Conservation (phyloP, 2,329 filamentous ascomycete species). For the Aspergillus piperis region DNA sequence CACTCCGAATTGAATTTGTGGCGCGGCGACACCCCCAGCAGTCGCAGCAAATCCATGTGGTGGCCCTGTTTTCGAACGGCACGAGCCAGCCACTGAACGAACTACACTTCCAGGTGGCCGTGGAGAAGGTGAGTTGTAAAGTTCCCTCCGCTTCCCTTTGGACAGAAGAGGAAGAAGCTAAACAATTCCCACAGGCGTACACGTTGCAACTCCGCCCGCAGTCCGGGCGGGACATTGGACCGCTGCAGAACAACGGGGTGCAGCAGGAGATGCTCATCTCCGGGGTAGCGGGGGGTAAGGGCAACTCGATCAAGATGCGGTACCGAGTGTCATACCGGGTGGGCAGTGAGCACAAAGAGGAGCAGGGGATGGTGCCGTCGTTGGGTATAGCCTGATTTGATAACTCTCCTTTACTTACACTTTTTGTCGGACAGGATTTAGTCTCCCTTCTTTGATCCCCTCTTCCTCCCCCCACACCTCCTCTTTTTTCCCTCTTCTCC, state of each 20-base stretch:
- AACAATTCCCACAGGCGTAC: constrained; percentile 61
- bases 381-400: constrained; percentile 66
- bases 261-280: constrained; percentile 79
- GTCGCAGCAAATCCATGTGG: constrained; percentile 64
- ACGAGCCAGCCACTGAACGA: constrained; percentile 70
- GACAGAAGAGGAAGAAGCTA: background rate
- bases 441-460: background rate
- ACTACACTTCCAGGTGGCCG: constrained; percentile 87
- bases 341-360: constrained; percentile 63
- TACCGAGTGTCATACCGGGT: constrained; percentile 84
- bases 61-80: constrained; percentile 82
- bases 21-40: constrained; percentile 60
- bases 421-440: background rate
- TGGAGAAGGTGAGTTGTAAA: constrained; percentile 71
- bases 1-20: constrained; percentile 71
- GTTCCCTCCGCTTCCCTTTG: background rate
- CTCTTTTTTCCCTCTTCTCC: too few species aligned
- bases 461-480: background rate
- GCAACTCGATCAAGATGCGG: constrained; percentile 79
- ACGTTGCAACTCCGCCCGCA: constrained; percentile 82
- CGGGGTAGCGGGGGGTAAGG: constrained; percentile 71
- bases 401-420: background rate
- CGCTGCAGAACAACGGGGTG: constrained; percentile 73
- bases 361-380: constrained; percentile 82
- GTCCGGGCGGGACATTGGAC: constrained; percentile 72